Percentiles rank a stretch among this genome's conserved stretches.
phyloP scores from a whole-genome alignment of 768 basidiomycete genomes.

The Tremella mesenterica region DNA sequence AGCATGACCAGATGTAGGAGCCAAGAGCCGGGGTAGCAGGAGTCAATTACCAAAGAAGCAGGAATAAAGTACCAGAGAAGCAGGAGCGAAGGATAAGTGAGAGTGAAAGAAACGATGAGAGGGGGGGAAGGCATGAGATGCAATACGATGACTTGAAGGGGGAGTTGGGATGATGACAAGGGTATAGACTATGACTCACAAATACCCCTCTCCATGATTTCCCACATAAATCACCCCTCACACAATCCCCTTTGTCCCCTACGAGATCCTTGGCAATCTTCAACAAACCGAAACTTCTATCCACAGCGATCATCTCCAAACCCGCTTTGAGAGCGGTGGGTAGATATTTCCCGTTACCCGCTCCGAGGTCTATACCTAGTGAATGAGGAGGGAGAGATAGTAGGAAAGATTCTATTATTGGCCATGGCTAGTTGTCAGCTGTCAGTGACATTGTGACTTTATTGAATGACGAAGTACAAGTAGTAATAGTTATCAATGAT shows the following conservation, averaged over 20 bases:
- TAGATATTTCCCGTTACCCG: conserved; percentile 96
- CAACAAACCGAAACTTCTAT: conserved; percentile 72
- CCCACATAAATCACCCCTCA: conserved; percentile 65
- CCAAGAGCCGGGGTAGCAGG: too few species aligned
- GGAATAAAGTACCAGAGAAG: too few species aligned
- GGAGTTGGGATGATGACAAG: neutral
- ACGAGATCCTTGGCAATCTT: conserved; percentile 52
- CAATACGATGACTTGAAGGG: neutral
- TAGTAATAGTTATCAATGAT: too few species aligned
- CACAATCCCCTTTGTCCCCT: conserved; percentile 40
- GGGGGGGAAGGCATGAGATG: too few species aligned
- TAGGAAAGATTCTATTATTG: conserved; percentile 69
- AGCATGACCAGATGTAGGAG: too few species aligned
- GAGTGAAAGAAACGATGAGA: too few species aligned
- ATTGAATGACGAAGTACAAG: neutral
- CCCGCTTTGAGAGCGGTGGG: conserved; percentile 56
- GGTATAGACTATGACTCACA: conserved; percentile 50
- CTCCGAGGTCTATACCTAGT: conserved; percentile 87
- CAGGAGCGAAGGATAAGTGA: too few species aligned
- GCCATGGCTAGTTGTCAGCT: conserved; percentile 62
- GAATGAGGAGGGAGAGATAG: conserved; percentile 62
- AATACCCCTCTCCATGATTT: conserved; percentile 73
- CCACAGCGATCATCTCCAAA: conserved; percentile 71
- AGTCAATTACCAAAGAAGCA: too few species aligned
- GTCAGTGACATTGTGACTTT: neutral